These are phyloP conservation scores for Pseudomicrostroma phylloplanum DNA, from an alignment of 1,284 basidiomycete genomes.

Conservation along the genomic window DNA sequence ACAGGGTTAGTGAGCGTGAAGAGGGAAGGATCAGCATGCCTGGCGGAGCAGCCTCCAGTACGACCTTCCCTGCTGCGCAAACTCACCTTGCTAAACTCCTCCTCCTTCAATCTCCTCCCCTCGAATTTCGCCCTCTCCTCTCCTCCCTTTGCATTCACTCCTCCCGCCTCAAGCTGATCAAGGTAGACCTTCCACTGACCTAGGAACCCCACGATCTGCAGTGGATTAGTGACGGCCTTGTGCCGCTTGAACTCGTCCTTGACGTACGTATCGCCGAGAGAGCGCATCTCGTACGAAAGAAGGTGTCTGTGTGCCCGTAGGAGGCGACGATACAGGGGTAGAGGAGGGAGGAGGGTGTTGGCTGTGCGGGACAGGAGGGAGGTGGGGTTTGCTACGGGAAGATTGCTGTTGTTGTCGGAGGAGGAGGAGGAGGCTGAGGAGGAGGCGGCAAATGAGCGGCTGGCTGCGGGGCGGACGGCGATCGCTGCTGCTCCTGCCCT, in stretches of 20 bases:
- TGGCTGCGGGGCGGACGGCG: too few relatives aligned
- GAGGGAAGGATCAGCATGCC: background rate
- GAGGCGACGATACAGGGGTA: conserved; percentile 44
- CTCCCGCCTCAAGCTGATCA: conserved; percentile 36
- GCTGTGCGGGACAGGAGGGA: conserved; percentile 18
- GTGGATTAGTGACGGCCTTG: conserved; percentile 40
- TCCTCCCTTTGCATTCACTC: conserved; percentile 13
- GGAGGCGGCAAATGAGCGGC: too few relatives aligned
- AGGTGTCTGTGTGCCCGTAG: conserved; percentile 38
- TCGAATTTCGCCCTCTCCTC: conserved; percentile 6
- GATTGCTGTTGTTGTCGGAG: background rate
- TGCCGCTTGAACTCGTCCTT: conserved; percentile 49
- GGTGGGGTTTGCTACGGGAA: background rate
- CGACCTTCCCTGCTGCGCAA: too few relatives aligned
- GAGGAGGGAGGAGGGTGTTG: conserved; percentile 36
- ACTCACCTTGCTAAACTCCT: conserved; percentile 15
- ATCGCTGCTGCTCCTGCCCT: too few relatives aligned
- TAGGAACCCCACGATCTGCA: conserved; percentile 48
- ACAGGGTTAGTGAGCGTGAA: too few relatives aligned
- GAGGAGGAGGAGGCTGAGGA: too few relatives aligned
- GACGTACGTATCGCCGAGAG: conserved; percentile 48
- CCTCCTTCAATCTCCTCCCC: conserved; percentile 1
- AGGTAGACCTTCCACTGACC: conserved; percentile 50
- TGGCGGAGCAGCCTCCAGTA: too few relatives aligned
- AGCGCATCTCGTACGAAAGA: conserved; percentile 46